phyloP scores from a whole-genome alignment of 192 early-diverging fungal species.

The Dimargaris cristalligena region DNA sequence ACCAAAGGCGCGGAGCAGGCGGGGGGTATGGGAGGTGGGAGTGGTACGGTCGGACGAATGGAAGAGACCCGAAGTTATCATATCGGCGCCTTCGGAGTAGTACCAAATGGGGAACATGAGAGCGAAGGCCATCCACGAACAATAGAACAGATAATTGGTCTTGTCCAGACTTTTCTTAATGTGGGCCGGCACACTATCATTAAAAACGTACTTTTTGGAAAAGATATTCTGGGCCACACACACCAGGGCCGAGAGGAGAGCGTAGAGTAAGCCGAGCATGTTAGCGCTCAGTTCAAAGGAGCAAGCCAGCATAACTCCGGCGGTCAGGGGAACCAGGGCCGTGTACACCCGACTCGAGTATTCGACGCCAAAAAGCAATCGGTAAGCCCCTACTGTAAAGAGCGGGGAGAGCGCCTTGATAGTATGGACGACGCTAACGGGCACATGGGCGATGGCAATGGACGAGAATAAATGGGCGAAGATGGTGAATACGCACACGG shows the following conservation, averaged over 20 bases:
- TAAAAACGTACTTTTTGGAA: conserved; percentile 58
- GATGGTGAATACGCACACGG: conserved; percentile 64
- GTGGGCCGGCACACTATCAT: conserved; percentile 19
- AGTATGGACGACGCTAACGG: conserved; percentile 74
- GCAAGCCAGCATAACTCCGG: conserved; percentile 84
- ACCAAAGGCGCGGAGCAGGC: neutral
- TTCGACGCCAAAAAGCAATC: conserved; percentile 42
- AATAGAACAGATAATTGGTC: conserved; percentile 73
- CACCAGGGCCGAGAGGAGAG: conserved; percentile 53
- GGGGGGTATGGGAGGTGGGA: conserved; percentile 3
- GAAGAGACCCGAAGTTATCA: conserved; percentile 11
- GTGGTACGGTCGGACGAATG: conserved; percentile 5
- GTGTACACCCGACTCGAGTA: conserved; percentile 59
- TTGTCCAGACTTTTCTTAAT: conserved; percentile 65
- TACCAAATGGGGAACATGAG: conserved; percentile 71
- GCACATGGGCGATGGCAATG: conserved; percentile 56
- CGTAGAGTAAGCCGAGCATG: conserved; percentile 53
- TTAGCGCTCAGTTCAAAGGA: conserved; percentile 49
- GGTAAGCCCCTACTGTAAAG: conserved; percentile 68
- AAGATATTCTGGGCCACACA: conserved; percentile 83
- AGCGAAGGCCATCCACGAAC: conserved; percentile 47
- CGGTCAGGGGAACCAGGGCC: conserved; percentile 58
- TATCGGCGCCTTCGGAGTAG: conserved; percentile 43
- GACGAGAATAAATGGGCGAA: conserved; percentile 68
- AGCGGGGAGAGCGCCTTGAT: conserved; percentile 82